Percentiles rank a stretch among this genome's conserved stretches.
Conservation (phyloP, 768 basidiomycete species). For the Cantharellus cinnabarinus region DNA sequence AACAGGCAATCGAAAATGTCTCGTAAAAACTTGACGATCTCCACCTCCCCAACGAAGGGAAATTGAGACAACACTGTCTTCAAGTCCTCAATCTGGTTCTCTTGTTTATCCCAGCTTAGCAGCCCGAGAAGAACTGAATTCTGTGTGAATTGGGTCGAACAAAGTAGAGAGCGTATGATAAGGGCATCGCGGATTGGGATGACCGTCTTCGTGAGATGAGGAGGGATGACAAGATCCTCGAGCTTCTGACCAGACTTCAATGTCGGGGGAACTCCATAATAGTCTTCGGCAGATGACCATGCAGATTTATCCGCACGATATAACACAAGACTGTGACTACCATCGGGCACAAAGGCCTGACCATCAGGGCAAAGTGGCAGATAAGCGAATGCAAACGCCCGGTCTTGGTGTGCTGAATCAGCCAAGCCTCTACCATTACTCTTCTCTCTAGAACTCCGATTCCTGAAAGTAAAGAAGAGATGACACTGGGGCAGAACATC, state of each 20-base stretch:
- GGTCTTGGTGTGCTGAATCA: conserved; percentile 23
- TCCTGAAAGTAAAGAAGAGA: conserved; percentile 84
- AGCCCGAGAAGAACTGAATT: conserved; percentile 66
- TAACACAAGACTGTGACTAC: conserved; percentile 64
- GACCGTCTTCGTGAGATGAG: conserved; percentile 43
- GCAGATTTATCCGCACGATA: conserved; percentile 60
- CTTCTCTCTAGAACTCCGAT: conserved; percentile 20
- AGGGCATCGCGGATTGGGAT: conserved; percentile 58
- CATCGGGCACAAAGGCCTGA: conserved; percentile 70
- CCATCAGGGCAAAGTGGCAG: conserved; percentile 67
- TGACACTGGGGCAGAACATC: conserved; percentile 61
- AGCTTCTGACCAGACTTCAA: conserved; percentile 32
- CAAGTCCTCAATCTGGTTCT: conserved; percentile 38
- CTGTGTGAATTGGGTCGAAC: conserved; percentile 83
- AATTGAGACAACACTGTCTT: conserved; percentile 61
- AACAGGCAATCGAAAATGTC: conserved; percentile 89
- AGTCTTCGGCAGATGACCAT: conserved; percentile 38
- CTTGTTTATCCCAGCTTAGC: conserved; percentile 58
- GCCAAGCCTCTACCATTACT: neutral
- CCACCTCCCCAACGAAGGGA: conserved; percentile 81
- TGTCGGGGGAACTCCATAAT: conserved; percentile 50
- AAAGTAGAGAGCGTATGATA: conserved; percentile 69
- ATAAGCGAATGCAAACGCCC: conserved; percentile 82
- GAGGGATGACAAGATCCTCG: conserved; percentile 36
- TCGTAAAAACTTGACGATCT: conserved; percentile 81